Evolutionary conservation across 495 filamentous ascomycete genomes (phyloP), one percentile per base, ranked within the genome.

Genomic region (Penicillium antarcticum): DNA sequence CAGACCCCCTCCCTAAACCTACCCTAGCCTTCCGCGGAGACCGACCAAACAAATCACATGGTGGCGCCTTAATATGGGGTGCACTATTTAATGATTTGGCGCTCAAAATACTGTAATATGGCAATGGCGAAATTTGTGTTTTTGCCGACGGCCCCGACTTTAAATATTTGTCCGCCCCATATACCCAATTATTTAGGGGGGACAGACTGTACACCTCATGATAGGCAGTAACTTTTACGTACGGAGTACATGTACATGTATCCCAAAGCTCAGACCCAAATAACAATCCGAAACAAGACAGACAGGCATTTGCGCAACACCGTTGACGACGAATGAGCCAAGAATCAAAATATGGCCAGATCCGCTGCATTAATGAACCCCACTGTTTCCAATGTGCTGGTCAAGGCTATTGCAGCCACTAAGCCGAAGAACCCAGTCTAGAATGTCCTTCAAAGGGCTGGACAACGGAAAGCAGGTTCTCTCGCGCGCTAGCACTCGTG

Each of bases 391-490:
- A 40, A 23, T 18, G 21, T 14, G 26, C 13, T 47, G 41, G 41
- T 42, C 33, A 14, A 42, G 32, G 19, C 37, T 24, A 42, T 49
- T 49, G 31, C 37, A 49, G 47, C 46, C 45, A 47, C 45, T 16
- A 38, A 38, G 17, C 47, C 36, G 18, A 40, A 8, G 18, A 42
- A 16, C 26, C 14, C 40, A 49, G 47, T 49, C 47, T 49, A 49
- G 47, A 49, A 49, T 49, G 17, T 32, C 38, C 12, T 11, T 1
- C 18, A 23, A 31, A 49, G 47, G 47, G 38, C 47, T 49, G 36
- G 47, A 24, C 47, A 34, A 8, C 19, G 9, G 8, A 35, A 49
- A 42, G 16, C 47, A 49, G 31, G 31, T 42, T 49, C 37, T 42
- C 17, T 39, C 3, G 5, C 14, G 18, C 47, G 13, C 47, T 42